Conservation (phyloP, 2,329 filamentous ascomycete species). For the Bertia moriformis region DNA sequence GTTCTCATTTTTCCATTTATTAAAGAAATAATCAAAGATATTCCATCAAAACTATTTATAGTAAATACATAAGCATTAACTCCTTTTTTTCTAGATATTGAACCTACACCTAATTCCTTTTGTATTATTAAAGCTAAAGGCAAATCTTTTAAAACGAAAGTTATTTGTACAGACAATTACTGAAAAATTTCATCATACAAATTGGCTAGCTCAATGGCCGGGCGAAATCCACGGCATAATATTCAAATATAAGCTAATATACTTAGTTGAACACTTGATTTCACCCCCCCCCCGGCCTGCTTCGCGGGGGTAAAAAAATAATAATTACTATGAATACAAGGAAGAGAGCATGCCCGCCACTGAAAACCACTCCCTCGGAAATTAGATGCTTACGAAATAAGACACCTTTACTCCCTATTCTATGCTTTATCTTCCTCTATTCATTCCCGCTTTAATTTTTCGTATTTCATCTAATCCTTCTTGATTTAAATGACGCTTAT, state of each 20-base stretch:
- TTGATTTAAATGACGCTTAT: background rate
- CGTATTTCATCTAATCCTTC: background rate
- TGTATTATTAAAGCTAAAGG: background rate
- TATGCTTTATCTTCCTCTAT: background rate
- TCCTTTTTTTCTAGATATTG: background rate
- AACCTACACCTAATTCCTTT: background rate
- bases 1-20: background rate
- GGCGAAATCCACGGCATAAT: too few relatives aligned
- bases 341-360: background rate
- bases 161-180: background rate
- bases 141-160: background rate
- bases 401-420: background rate
- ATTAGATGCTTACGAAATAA: background rate
- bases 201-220: too few relatives aligned
- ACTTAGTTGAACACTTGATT: background rate
- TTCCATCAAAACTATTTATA: background rate
- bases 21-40: conserved; percentile 1
- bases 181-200: background rate
- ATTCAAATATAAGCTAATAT: background rate
- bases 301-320: background rate
- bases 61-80: background rate
- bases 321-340: background rate
- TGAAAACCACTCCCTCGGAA: background rate
- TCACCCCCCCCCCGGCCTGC: background rate
- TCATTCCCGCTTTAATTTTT: background rate